phyloP scores from a whole-genome alignment of 2,329 filamentous ascomycete genomes.

The Colletotrichum falcatum region DNA sequence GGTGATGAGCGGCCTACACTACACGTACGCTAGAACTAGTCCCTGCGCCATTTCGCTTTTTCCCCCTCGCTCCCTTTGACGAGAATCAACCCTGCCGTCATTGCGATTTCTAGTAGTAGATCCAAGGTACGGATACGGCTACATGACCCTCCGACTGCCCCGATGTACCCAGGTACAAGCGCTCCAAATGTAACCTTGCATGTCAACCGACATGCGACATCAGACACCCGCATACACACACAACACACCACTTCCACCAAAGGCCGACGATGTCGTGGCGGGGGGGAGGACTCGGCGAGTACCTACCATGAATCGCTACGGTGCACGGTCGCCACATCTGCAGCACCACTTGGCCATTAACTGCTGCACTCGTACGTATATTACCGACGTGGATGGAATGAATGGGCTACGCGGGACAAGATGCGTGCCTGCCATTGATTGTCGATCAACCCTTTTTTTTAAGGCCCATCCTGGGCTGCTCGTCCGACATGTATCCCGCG shows the following conservation, averaged over 20 bases:
- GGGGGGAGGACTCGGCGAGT: too few species aligned
- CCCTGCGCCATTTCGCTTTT: conserved; percentile 4
- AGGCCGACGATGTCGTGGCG: conserved; percentile 21
- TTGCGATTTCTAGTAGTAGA: not conserved
- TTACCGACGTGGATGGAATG: not conserved
- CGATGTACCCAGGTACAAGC: conserved; percentile 25
- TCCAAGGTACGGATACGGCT: too few species aligned
- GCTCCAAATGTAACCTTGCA: conserved; percentile 16
- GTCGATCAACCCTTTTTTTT: too few species aligned
- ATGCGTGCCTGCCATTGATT: not conserved
- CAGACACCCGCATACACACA: conserved; percentile 31
- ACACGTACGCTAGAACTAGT: not conserved
- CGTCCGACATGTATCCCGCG: conserved; percentile 12
- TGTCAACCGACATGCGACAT: conserved; percentile 38
- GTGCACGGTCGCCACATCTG: conserved; percentile 29
- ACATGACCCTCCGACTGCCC: not conserved
- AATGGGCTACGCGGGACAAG: not conserved
- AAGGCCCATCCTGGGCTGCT: not conserved
- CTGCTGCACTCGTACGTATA: not conserved
- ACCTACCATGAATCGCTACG: conserved; percentile 38
- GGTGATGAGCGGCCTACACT: not conserved
- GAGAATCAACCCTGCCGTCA: conserved; percentile 12
- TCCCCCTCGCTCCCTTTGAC: conserved; percentile 10
- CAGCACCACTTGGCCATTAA: not conserved
- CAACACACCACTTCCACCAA: not conserved